phyloP scores from a whole-genome alignment of 208 protist genomes.

The Leishmania turanica region DNA sequence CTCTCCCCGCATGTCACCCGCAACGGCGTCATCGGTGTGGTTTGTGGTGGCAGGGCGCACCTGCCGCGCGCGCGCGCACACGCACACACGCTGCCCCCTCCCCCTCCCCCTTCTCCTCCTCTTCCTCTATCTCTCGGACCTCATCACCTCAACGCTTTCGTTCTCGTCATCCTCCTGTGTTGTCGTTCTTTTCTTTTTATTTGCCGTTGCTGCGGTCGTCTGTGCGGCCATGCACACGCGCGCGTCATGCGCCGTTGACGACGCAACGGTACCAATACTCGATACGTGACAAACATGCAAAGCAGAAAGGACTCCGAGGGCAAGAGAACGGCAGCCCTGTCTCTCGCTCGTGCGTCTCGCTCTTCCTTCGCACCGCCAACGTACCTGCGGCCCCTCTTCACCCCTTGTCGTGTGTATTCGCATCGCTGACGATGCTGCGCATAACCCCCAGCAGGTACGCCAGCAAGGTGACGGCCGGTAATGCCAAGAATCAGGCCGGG shows the following conservation, averaged over 20 bases:
- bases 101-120: no score
- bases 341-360: constrained; percentile 5
- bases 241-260: not conserved
- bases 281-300: not conserved
- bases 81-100: not conserved
- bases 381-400: not conserved
- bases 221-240: not conserved
- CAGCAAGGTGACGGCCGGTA: constrained; percentile 84
- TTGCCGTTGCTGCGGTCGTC: not conserved
- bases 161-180: not conserved
- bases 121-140: not conserved
- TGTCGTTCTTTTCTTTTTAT: not conserved
- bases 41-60: not conserved
- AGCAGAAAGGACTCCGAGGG: not conserved
- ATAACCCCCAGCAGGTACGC: constrained; percentile 29
- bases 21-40: not conserved
- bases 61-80: not conserved
- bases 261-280: not conserved
- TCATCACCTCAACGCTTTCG: not conserved
- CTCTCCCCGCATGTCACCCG: not conserved
- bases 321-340: not conserved
- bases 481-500: constrained; percentile 82
- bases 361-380: not conserved
- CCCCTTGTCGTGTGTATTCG: not conserved
- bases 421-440: constrained; percentile 51